Percentiles rank a stretch among this genome's conserved stretches.
Evolutionary conservation across 208 protist genomes (phyloP).

Genomic region (Wallacemonas sp.): DNA sequence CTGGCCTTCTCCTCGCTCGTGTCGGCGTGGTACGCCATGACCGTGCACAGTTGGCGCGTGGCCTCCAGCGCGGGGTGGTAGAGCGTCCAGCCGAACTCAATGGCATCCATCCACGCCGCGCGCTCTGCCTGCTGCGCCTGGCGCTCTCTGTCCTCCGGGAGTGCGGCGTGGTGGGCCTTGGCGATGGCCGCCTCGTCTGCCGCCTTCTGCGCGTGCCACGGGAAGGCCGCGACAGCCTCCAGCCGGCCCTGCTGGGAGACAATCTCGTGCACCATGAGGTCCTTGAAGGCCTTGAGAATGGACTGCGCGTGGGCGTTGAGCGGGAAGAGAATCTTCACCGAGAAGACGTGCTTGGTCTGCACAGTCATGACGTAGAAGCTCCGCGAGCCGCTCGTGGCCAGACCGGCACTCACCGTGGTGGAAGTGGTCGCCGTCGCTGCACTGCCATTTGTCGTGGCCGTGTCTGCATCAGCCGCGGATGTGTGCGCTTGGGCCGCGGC

Average conservation of each 20-base stretch:
- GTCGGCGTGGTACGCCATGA: slow-evolving; percentile 28
- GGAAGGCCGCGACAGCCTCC: slow-evolving; percentile 56
- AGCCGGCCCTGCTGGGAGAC: slow-evolving; percentile 15
- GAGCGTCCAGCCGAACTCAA: slow-evolving; percentile 85
- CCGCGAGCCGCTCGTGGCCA: background rate
- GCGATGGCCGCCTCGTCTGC: slow-evolving; percentile 6
- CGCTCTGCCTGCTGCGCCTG: too few relatives aligned
- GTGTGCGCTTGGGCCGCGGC: background rate
- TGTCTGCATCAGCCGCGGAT: background rate
- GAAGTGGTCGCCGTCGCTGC: background rate
- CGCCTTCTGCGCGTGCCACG: slow-evolving; percentile 1
- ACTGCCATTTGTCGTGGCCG: background rate
- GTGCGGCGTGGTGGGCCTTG: too few relatives aligned
- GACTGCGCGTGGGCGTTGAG: slow-evolving; percentile 16
- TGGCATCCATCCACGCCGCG: slow-evolving; percentile 15
- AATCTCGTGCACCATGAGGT: background rate
- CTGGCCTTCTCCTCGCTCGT: slow-evolving; percentile 16
- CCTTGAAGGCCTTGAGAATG: slow-evolving; percentile 32
- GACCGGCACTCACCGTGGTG: background rate
- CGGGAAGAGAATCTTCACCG: slow-evolving; percentile 33
- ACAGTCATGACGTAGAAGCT: slow-evolving; percentile 43
- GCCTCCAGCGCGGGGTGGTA: slow-evolving; percentile 57
- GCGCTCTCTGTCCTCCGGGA: too few relatives aligned
- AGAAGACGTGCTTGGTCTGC: slow-evolving; percentile 51
- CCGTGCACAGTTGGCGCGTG: slow-evolving; percentile 52